phyloP scores from a whole-genome alignment of 257 asterid species.

The Thymus quinquecostatus region DNA sequence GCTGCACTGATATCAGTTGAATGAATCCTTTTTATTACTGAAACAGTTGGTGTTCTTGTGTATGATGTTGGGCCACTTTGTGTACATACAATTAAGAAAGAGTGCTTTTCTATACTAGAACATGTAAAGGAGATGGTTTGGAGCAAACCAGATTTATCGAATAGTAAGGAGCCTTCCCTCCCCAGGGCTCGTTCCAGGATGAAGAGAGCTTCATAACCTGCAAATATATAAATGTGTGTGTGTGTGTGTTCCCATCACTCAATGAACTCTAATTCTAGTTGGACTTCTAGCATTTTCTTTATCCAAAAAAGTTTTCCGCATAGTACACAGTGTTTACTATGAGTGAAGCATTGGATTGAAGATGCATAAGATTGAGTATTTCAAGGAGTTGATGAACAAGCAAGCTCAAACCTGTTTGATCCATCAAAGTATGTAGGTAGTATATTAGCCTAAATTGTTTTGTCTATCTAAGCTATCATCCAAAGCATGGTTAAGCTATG shows the following conservation, averaged over 20 bases:
- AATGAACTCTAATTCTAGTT: constrained; percentile 12
- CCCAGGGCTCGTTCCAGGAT: not conserved
- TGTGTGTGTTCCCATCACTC: not conserved
- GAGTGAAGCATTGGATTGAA: no score
- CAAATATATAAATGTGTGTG: not conserved
- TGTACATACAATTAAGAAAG: constrained; percentile 15
- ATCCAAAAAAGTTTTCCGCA: not conserved
- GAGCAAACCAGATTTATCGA: not conserved
- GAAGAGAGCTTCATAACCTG: not conserved
- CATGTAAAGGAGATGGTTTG: not conserved
- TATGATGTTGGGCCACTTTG: constrained; percentile 7
- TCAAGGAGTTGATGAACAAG: no score
- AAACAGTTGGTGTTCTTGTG: constrained; percentile 15
- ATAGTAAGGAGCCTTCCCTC: not conserved
- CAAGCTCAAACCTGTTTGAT: no score
- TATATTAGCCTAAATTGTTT: no score
- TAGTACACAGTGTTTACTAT: no score
- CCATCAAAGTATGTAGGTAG: no score
- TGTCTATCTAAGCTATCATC: no score
- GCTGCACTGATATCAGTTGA: constrained; percentile 58
- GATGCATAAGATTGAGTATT: no score
- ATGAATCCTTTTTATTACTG: constrained; percentile 33
- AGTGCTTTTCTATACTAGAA: not conserved
- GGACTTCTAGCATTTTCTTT: not conserved
- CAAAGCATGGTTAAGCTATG: not conserved